These are phyloP conservation scores for Paecilomyces niveus DNA, from an alignment of 2,329 filamentous ascomycete species.

Conservation along the genomic window DNA sequence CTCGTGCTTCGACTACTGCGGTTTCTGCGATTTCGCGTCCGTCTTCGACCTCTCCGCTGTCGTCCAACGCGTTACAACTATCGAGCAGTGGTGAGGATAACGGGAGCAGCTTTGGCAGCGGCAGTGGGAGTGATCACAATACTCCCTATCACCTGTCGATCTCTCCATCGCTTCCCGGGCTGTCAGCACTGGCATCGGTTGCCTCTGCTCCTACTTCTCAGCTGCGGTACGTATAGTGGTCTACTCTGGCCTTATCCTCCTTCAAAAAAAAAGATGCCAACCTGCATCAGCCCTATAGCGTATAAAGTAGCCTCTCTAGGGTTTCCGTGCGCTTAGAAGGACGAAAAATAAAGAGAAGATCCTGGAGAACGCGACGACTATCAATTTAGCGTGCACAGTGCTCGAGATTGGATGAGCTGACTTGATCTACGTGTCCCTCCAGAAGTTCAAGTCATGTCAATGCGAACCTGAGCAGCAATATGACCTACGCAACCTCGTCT, in stretches of 20 bases:
- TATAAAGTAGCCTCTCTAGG: neutral
- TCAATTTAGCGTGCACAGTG: neutral
- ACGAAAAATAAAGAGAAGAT: neutral
- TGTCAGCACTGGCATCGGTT: conserved; percentile 55
- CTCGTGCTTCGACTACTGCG: conserved; percentile 36
- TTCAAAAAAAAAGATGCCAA: neutral
- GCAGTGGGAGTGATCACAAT: conserved; percentile 11
- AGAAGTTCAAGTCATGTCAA: conserved; percentile 32
- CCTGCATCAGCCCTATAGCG: neutral
- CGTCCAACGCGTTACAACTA: conserved; percentile 29
- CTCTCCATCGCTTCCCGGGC: conserved; percentile 45
- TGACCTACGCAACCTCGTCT: conserved; percentile 57
- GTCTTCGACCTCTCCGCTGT: conserved; percentile 46
- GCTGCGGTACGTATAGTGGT: conserved; percentile 39
- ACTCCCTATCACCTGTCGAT: conserved; percentile 25
- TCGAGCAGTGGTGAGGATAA: conserved; percentile 22
- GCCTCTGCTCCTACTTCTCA: conserved; percentile 46
- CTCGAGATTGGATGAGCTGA: neutral
- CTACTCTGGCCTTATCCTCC: neutral
- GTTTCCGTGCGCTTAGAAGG: neutral
- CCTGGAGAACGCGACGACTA: neutral
- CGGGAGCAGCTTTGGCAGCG: conserved; percentile 14
- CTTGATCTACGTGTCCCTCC: conserved; percentile 1
- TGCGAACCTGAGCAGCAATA: conserved; percentile 39
- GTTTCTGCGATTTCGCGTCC: conserved; percentile 46